A percentile compares a stretch with the other conserved stretches of the same genome.
phyloP scores from a whole-genome alignment of 805 yeast species.

The Starmerella apis region DNA sequence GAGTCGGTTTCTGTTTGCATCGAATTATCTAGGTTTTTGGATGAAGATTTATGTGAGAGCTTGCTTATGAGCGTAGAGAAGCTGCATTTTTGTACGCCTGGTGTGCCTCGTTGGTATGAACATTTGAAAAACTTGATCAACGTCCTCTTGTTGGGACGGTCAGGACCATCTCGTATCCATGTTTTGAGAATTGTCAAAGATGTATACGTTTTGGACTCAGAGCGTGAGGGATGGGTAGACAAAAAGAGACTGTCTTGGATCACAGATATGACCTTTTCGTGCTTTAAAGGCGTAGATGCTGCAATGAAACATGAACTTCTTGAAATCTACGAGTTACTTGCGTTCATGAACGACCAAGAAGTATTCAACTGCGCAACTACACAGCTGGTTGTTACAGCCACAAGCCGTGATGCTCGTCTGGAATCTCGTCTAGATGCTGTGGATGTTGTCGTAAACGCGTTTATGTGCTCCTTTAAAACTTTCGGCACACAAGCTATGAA shows the following conservation, averaged over 20 bases:
- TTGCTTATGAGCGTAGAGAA: constrained; percentile 42
- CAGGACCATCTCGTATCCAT: constrained; percentile 24
- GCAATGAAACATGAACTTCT: constrained; percentile 12
- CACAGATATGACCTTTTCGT: constrained; percentile 14
- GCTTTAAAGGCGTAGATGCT: constrained; percentile 12
- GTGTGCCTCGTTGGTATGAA: constrained; percentile 43
- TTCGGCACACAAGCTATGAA: constrained; percentile 9
- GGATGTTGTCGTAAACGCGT: constrained; percentile 13
- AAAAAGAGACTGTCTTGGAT: constrained; percentile 11
- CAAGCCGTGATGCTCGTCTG: background rate
- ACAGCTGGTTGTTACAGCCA: constrained; percentile 11
- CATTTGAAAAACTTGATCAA: constrained; percentile 40
- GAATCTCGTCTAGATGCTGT: constrained; percentile 4
- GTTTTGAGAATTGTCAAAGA: constrained; percentile 24
- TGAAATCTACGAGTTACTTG: constrained; percentile 15
- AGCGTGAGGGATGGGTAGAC: constrained; percentile 19
- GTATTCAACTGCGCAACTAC: constrained; percentile 14
- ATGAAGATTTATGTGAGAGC: constrained; percentile 34
- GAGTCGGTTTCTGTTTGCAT: constrained; percentile 24
- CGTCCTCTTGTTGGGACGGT: constrained; percentile 33
- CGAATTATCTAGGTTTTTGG: constrained; percentile 31
- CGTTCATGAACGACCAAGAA: constrained; percentile 6
- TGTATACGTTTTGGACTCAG: constrained; percentile 14
- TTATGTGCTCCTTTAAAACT: constrained; percentile 9
- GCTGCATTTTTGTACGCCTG: constrained; percentile 45